Percentiles rank a stretch among this genome's conserved stretches.
These are phyloP conservation scores for Exophiala sp. DNA, from an alignment of 2,329 filamentous ascomycete species.

Conservation along the genomic window DNA sequence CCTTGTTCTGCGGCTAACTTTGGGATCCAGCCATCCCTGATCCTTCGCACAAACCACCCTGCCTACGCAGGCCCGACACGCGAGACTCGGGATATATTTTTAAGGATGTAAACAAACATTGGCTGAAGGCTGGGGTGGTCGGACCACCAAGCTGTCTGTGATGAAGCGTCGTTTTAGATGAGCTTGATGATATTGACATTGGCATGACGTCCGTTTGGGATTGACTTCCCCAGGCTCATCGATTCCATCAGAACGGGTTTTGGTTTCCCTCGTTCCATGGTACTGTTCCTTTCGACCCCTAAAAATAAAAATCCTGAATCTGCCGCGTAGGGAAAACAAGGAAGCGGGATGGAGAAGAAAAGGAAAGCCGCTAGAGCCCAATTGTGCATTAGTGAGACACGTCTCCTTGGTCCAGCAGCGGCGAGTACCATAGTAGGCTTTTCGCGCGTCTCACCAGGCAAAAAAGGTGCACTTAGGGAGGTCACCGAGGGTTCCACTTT, in stretches of 20 bases:
- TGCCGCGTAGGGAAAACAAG: background rate
- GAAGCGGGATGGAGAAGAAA: conserved; percentile 1
- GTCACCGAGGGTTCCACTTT: too few species aligned
- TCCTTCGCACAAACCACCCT: background rate
- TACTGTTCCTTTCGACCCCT: background rate
- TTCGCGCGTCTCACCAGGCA: too few species aligned
- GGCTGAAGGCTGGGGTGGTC: background rate
- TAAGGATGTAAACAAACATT: background rate
- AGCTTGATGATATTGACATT: background rate
- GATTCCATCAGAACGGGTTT: background rate
- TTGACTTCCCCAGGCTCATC: background rate
- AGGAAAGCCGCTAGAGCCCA: background rate
- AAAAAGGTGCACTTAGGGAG: too few species aligned
- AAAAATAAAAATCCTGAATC: background rate
- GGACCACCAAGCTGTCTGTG: background rate
- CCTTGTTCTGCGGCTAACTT: background rate
- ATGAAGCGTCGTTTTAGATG: background rate
- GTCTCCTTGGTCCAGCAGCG: background rate
- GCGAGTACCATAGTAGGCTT: too few species aligned
- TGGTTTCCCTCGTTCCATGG: background rate
- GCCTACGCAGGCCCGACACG: background rate
- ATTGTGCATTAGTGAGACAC: background rate
- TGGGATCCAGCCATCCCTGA: conserved; percentile 1
- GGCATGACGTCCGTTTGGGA: background rate
- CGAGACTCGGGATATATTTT: background rate